Base-by-base conservation (phyloP, 805 yeast species). In the Candida nemodendra region DNA sequence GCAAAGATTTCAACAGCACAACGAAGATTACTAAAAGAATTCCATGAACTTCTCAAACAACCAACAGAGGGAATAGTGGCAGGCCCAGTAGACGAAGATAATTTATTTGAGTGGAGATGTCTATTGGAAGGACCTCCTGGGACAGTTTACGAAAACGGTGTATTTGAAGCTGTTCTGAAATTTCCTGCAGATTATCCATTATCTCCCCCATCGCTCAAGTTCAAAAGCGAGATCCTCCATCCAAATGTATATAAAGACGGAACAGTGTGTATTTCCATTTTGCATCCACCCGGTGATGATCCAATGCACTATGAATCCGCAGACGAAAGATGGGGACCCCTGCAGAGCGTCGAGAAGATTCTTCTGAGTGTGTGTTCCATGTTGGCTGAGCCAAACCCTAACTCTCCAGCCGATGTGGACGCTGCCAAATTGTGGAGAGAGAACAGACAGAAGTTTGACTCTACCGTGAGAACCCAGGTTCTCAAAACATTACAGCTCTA, bases 301-400 rank as follows among this genome's bases (percentile, higher is more conserved):
- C 98, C 99, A 15, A 78, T 89, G 60, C 89, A 84, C 73, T 93
- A 93, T 64, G 99, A 93, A 62, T 65, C 86, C 21, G 95, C 98
- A 0, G 95, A 90, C 51, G 99, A 93, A 65, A 71, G 99, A 48
- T 93, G 99, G 99, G 85, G 95, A 5, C 99, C 99, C 0, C 90
- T 93, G 21, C 99, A 93, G 61, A 85, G 95, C 57, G 90, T 93
- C n/a, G 99, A 93, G 65, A 93, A 93, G 73, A 93, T 93, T 44
- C 68, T 93, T 44, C 65, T 93, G 42, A 84, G 95, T 61, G 98
- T 93, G 16, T 79, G 90, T 74, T 85, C 95, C 54, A 90, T 93
- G 97, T 71, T 93, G 44, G 95, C 97, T 18, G 96, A 93, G 62
- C 98, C 99, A 3, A 93, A 93, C 57, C 83, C 86, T 22, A 97